A percentile compares a stretch with the other conserved stretches of the same genome.
phyloP scores from a whole-genome alignment of 805 yeast species.

The Kluyveromyces starmeri region DNA sequence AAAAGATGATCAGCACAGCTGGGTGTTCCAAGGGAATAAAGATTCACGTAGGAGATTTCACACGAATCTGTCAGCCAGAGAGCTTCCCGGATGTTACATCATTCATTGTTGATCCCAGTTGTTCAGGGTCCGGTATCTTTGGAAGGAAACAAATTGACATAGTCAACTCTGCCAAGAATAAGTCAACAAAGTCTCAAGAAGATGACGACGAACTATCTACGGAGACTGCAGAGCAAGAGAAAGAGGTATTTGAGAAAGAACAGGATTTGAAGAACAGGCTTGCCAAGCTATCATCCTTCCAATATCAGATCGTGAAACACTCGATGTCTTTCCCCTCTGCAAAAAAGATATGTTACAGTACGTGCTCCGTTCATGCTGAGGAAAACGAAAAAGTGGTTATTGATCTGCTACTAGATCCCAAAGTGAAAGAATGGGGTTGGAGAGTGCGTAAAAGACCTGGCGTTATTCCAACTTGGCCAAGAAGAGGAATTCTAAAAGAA shows the following conservation, averaged over 20 bases:
- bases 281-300: conserved; percentile 73
- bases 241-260: conserved; percentile 34
- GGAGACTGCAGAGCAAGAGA: conserved; percentile 38
- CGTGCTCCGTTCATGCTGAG: conserved; percentile 89
- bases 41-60: conserved; percentile 46
- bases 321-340: conserved; percentile 79
- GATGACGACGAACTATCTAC: conserved; percentile 18
- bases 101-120: conserved; percentile 88
- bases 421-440: conserved; percentile 70
- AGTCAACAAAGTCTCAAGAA: conserved; percentile 9
- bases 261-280: conserved; percentile 40
- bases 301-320: conserved; percentile 78
- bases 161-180: conserved; percentile 24
- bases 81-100: conserved; percentile 66
- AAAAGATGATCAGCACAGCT: conserved; percentile 73
- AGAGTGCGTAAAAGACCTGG: conserved; percentile 43
- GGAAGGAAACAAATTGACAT: conserved; percentile 65
- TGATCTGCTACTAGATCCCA: conserved; percentile 58
- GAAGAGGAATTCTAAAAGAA: conserved; percentile 72
- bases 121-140: conserved; percentile 96
- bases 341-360: conserved; percentile 75
- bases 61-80: conserved; percentile 33
- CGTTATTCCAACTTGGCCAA: conserved; percentile 79
- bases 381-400: conserved; percentile 92
- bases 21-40: conserved; percentile 40